Percentiles rank a stretch among this genome's conserved stretches.
These are phyloP conservation scores for Tetrahymena borealis DNA, from an alignment of 73 alveolate genomes.

Conservation along the genomic window DNA sequence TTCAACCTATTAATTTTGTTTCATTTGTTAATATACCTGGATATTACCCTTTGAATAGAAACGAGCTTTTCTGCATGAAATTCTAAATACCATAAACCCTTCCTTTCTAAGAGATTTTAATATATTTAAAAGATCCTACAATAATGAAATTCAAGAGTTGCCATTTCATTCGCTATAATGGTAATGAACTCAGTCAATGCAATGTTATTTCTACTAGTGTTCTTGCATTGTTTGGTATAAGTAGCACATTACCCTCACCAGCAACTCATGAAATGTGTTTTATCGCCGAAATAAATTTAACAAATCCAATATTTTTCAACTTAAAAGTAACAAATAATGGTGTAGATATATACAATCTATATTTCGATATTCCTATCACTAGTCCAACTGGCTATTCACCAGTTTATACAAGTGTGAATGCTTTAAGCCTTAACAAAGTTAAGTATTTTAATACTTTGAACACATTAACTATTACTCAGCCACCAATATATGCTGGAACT, in stretches of 20 bases:
- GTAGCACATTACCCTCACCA: neutral
- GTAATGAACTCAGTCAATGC: neutral
- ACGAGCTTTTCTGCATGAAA: neutral
- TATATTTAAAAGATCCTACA: neutral
- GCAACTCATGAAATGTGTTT: neutral
- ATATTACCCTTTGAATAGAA: neutral
- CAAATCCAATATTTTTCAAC: neutral
- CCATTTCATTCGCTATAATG: neutral
- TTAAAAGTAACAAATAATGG: neutral
- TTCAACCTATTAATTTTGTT: neutral
- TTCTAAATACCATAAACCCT: neutral
- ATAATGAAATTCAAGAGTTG: neutral
- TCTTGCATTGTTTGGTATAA: neutral
- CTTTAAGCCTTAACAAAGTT: neutral
- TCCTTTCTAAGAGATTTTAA: neutral
- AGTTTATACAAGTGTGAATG: neutral
- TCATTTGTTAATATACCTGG: neutral
- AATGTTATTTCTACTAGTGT: neutral
- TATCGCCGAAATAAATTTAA: neutral
- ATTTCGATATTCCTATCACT: neutral
- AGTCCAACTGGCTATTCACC: neutral
- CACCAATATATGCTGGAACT: neutral
- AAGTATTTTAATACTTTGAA: neutral
- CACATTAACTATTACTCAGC: neutral
- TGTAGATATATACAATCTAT: neutral